Percentiles rank a stretch among this genome's conserved stretches.
phyloP scores from a whole-genome alignment of 2,329 filamentous ascomycete species.

The Thermothelomyces thermophilus region DNA sequence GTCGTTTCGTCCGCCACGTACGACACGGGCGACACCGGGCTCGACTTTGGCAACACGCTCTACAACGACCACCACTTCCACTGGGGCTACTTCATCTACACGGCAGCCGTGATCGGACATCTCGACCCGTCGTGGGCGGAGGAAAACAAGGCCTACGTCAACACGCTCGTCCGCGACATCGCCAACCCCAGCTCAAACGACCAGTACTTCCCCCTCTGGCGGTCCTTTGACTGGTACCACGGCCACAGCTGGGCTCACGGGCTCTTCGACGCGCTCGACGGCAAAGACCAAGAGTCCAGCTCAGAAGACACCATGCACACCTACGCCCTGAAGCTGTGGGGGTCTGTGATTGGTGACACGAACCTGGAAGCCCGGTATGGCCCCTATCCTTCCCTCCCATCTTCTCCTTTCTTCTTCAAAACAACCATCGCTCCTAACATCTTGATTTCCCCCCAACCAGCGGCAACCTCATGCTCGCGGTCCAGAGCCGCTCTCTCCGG shows the following conservation, averaged over 20 bases:
- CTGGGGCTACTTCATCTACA: conserved; percentile 84
- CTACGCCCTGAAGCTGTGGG: conserved; percentile 94
- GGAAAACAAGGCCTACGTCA: conserved; percentile 71
- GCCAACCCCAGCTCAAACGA: conserved; percentile 70
- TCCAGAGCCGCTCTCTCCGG: conserved; percentile 66
- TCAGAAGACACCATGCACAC: conserved; percentile 85
- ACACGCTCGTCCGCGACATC: conserved; percentile 73
- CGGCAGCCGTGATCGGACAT: conserved; percentile 74
- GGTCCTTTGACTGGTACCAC: conserved; percentile 89
- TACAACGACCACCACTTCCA: conserved; percentile 75
- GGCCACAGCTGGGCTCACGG: conserved; percentile 92
- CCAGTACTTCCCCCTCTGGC: conserved; percentile 70
- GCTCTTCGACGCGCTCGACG: conserved; percentile 62
- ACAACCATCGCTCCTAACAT: not conserved
- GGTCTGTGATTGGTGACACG: conserved; percentile 63
- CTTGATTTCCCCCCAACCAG: conserved; percentile 27
- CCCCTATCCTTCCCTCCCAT: not conserved
- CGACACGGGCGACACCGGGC: conserved; percentile 57
- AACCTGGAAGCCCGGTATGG: conserved; percentile 67
- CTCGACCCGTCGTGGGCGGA: conserved; percentile 69
- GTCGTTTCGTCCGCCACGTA: conserved; percentile 73
- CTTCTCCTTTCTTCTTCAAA: not conserved
- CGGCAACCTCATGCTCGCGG: conserved; percentile 75
- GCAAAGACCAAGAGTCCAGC: conserved; percentile 79
- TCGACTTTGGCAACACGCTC: conserved; percentile 84